These are phyloP conservation scores for Rhynchospora tenuis DNA, from an alignment of 176 grass and related monocot genomes.

Conservation along the genomic window DNA sequence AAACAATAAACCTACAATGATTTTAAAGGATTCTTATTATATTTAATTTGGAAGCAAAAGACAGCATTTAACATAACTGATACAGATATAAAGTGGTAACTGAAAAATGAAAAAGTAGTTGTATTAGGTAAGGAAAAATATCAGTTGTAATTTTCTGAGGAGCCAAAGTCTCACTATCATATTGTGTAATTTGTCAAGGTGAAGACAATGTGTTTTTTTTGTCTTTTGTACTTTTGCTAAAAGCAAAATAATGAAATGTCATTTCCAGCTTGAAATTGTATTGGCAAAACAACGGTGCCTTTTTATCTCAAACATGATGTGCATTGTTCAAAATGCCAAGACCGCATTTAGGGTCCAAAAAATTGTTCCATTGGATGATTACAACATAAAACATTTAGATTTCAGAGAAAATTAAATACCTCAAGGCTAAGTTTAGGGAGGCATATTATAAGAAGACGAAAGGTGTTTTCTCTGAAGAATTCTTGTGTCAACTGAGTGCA, in stretches of 20 bases:
- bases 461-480: constrained; percentile 89
- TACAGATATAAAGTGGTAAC: background rate
- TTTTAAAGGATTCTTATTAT: background rate
- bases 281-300: background rate
- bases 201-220: background rate
- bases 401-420: constrained; percentile 28
- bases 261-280: background rate
- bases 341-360: background rate
- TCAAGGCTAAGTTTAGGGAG: constrained; percentile 91
- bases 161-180: background rate
- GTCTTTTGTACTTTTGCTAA: background rate
- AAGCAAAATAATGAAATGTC: background rate
- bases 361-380: background rate
- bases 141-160: background rate
- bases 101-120: background rate
- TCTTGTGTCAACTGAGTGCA: constrained; percentile 89
- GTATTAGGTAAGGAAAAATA: background rate
- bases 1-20: background rate
- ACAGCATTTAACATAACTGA: background rate
- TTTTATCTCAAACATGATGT: background rate
- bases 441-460: constrained; percentile 80
- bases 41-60: background rate
- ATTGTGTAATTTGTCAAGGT: background rate
- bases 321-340: background rate
- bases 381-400: background rate